These are phyloP conservation scores for Phytophthora sojae DNA, from an alignment of 352 stramenopile species.

Conservation along the genomic window DNA sequence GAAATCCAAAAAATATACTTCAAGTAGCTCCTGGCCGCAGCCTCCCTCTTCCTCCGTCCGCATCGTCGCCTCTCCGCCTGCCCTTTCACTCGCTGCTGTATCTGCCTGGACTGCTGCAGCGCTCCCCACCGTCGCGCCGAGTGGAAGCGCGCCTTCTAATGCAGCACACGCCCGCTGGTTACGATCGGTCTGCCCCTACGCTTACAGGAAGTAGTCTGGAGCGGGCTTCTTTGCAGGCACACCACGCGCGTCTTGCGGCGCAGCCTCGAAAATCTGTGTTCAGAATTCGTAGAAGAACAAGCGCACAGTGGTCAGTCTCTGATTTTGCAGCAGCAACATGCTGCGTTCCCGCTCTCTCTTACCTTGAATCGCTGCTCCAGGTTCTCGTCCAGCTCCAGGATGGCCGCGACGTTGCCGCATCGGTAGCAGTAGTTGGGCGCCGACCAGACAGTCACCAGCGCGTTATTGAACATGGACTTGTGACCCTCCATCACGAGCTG, in stretches of 20 bases:
- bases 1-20: constrained; percentile 47
- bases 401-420: constrained; percentile 98
- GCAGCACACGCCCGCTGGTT: constrained; percentile 39
- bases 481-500: constrained; percentile 95
- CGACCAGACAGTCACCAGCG: constrained; percentile 99
- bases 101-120: constrained; percentile 30
- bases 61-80: constrained; percentile 15
- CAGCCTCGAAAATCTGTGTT: constrained; percentile 97
- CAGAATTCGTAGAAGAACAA: constrained; percentile 22
- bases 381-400: constrained; percentile 99
- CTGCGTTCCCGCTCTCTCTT: constrained; percentile 3
- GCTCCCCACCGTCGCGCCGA: constrained; percentile 27
- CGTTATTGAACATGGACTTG: constrained; percentile 97
- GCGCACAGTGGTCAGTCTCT: constrained; percentile 16
- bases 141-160: constrained; percentile 45
- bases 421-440: constrained; percentile 99
- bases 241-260: constrained; percentile 96
- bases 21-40: constrained; percentile 30
- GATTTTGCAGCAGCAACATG: constrained; percentile 11
- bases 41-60: constrained; percentile 13
- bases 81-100: constrained; percentile 12
- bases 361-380: constrained; percentile 91
- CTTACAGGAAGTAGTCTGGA: constrained; percentile 99
- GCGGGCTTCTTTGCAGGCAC: constrained; percentile 98
- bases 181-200: constrained; percentile 25